Conservation (phyloP, 169 alveolate species). For the Theileria parva region DNA sequence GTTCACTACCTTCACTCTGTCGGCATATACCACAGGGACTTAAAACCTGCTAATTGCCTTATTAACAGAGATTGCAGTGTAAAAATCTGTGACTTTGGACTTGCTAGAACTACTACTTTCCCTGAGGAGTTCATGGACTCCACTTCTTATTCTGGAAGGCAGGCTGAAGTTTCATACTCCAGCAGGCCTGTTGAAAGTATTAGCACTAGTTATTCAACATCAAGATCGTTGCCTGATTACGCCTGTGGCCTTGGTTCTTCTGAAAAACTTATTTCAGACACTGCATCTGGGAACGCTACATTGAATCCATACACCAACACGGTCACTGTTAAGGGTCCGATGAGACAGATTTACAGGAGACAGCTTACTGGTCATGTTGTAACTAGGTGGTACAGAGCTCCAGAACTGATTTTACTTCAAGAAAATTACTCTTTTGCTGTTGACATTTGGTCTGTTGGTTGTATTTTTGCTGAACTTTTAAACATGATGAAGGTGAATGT, state of each 20-base stretch:
- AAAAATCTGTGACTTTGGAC: constrained; percentile 97
- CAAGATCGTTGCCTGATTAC: constrained; percentile 5
- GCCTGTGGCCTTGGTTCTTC: not conserved
- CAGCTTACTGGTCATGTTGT: constrained; percentile 98
- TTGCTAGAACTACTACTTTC: constrained; percentile 87
- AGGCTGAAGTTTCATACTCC: constrained; percentile 58
- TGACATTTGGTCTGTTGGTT: constrained; percentile 98
- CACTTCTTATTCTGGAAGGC: constrained; percentile 42
- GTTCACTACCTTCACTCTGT: constrained; percentile 93
- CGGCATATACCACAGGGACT: constrained; percentile 96
- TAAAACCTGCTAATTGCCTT: constrained; percentile 97
- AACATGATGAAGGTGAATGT: constrained; percentile 92
- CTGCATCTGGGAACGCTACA: not conserved
- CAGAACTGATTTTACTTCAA: constrained; percentile 96
- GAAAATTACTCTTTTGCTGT: constrained; percentile 97
- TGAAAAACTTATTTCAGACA: not conserved
- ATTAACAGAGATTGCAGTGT: constrained; percentile 97
- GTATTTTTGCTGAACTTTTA: constrained; percentile 94
- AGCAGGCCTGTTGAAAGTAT: constrained; percentile 26
- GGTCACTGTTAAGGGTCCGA: not conserved
- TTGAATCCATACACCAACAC: not conserved
- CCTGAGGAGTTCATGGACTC: constrained; percentile 26
- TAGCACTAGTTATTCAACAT: constrained; percentile 4
- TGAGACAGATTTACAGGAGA: constrained; percentile 36
- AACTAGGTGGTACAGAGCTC: constrained; percentile 99